Conservation (phyloP, 1,284 basidiomycete species). For the Cerrena zonata region DNA sequence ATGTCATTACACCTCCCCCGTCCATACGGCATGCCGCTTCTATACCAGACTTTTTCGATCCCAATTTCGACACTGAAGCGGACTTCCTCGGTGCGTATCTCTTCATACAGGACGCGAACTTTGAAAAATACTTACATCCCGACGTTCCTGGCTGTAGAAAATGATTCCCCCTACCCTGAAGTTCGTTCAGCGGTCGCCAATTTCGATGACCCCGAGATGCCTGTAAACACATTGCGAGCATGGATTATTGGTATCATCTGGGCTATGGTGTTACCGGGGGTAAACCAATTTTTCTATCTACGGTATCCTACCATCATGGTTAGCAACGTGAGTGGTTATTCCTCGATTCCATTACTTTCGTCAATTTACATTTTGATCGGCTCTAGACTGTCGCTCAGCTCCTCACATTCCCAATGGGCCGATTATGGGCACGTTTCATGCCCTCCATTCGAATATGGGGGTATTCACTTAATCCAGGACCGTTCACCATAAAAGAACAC, state of each 20-base stretch:
- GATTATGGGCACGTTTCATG: slow-evolving; percentile 46
- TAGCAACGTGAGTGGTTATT: slow-evolving; percentile 23
- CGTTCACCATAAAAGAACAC: slow-evolving; percentile 66
- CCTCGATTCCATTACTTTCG: neutral
- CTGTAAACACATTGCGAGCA: slow-evolving; percentile 49
- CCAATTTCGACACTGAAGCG: slow-evolving; percentile 23
- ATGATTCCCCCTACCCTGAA: slow-evolving; percentile 32
- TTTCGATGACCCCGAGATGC: slow-evolving; percentile 27
- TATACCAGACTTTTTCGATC: slow-evolving; percentile 24
- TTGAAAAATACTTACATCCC: neutral
- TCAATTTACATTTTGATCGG: neutral
- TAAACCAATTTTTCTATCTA: slow-evolving; percentile 68
- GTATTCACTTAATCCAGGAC: slow-evolving; percentile 54
- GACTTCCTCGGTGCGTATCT: slow-evolving; percentile 22
- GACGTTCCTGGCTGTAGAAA: no score
- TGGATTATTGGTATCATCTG: slow-evolving; percentile 48
- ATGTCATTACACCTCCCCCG: neutral
- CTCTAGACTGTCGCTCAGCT: slow-evolving; percentile 49
- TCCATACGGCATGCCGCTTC: slow-evolving; percentile 2
- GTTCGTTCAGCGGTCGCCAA: slow-evolving; percentile 31
- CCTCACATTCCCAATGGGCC: slow-evolving; percentile 56
- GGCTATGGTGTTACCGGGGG: slow-evolving; percentile 47
- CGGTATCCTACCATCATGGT: slow-evolving; percentile 54
- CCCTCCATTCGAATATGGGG: slow-evolving; percentile 53
- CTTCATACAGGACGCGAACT: neutral